These are phyloP conservation scores for Dactylellina parvicollis DNA, from an alignment of 2,329 filamentous ascomycete genomes.

Conservation along the genomic window DNA sequence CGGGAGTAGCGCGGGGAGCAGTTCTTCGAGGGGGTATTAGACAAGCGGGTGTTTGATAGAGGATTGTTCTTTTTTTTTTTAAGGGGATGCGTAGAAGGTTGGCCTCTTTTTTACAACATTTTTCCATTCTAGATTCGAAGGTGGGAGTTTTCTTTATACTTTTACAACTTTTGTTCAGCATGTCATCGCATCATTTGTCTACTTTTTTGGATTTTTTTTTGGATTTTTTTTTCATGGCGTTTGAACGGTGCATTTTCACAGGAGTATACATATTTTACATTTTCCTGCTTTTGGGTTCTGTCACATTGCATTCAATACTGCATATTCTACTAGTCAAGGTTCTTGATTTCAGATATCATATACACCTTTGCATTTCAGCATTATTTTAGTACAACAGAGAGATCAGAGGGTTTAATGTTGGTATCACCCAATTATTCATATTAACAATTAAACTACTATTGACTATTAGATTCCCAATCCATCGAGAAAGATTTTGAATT, in stretches of 20 bases:
- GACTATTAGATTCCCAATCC: too few relatives aligned
- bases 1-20: slow-evolving; percentile 38
- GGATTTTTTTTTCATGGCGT: neutral
- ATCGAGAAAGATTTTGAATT: too few relatives aligned
- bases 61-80: neutral
- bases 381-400: neutral
- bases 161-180: too few relatives aligned
- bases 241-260: neutral
- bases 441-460: too few relatives aligned
- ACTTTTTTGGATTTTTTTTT: neutral
- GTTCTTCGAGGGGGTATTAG: slow-evolving; percentile 40
- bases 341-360: slow-evolving; percentile 34
- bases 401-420: too few relatives aligned
- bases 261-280: neutral
- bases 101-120: neutral
- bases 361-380: neutral
- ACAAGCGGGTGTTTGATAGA: neutral
- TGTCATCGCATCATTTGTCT: neutral
- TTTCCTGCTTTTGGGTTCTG: neutral
- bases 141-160: neutral
- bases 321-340: neutral
- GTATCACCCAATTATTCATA: too few relatives aligned
- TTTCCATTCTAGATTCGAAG: neutral
- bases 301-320: neutral
- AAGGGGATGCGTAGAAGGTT: neutral